Evolutionary conservation across 805 yeast genomes (phyloP).

Genomic region (Grigorovia humatica): DNA sequence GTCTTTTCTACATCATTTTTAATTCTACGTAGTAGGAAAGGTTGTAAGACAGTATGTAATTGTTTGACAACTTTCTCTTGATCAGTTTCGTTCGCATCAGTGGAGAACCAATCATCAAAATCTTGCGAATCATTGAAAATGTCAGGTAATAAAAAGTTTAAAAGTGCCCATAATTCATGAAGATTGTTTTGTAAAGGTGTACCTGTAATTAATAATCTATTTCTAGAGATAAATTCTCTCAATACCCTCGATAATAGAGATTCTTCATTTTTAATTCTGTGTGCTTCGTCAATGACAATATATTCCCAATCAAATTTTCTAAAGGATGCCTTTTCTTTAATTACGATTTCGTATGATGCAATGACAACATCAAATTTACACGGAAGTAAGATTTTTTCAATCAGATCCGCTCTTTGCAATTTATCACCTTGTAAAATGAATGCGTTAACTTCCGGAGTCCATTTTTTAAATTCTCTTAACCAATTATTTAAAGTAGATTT

Average conservation of each 20-base stretch:
- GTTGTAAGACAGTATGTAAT: slow-evolving; percentile 64
- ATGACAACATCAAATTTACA: slow-evolving; percentile 66
- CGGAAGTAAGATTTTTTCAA: slow-evolving; percentile 38
- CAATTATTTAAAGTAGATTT: slow-evolving; percentile 75
- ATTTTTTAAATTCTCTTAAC: slow-evolving; percentile 63
- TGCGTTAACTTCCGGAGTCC: slow-evolving; percentile 74
- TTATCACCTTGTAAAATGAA: slow-evolving; percentile 68
- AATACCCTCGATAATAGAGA: slow-evolving; percentile 63
- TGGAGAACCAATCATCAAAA: slow-evolving; percentile 66
- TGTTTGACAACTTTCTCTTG: slow-evolving; percentile 53
- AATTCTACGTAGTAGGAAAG: slow-evolving; percentile 65
- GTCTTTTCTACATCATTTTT: slow-evolving; percentile 77
- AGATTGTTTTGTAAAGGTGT: slow-evolving; percentile 74
- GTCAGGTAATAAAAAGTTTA: slow-evolving; percentile 69
- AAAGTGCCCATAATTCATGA: slow-evolving; percentile 72
- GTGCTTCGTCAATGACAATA: slow-evolving; percentile 71
- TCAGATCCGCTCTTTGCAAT: slow-evolving; percentile 48
- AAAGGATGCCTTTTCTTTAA: slow-evolving; percentile 59
- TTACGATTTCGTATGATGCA: slow-evolving; percentile 68
- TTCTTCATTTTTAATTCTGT: slow-evolving; percentile 71
- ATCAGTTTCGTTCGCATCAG: slow-evolving; percentile 31
- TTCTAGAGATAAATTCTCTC: slow-evolving; percentile 58
- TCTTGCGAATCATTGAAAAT: slow-evolving; percentile 63
- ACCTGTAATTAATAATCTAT: slow-evolving; percentile 67
- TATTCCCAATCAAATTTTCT: slow-evolving; percentile 66